phyloP scores from a whole-genome alignment of 2,329 filamentous ascomycete genomes.

The Atkinsonella texensis region DNA sequence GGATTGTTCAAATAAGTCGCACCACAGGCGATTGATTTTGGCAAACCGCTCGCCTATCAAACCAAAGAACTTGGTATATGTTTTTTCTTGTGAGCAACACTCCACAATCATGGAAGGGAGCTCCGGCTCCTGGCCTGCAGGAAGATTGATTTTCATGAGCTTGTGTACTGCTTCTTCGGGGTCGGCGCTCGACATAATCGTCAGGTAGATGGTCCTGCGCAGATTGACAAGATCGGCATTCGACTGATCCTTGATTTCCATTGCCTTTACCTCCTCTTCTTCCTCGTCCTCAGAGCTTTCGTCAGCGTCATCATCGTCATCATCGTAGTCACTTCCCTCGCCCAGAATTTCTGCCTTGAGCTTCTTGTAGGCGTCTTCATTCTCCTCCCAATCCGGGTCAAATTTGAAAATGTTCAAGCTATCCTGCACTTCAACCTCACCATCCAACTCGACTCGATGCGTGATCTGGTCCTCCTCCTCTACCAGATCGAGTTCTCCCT shows the following conservation, averaged over 20 bases:
- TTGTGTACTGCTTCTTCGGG: conserved; percentile 98
- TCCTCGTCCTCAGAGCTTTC: conserved; percentile 65
- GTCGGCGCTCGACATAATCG: conserved; percentile 91
- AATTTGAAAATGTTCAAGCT: conserved; percentile 92
- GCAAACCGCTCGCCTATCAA: conserved; percentile 89
- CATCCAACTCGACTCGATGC: conserved; percentile 71
- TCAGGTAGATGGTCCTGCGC: conserved; percentile 88
- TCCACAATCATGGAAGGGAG: conserved; percentile 95
- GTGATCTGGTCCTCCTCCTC: conserved; percentile 98
- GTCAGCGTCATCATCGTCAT: conserved; percentile 41
- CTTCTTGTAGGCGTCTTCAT: conserved; percentile 81
- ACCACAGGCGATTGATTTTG: conserved; percentile 92
- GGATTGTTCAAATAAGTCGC: conserved; percentile 77
- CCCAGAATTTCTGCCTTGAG: conserved; percentile 90
- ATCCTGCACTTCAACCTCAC: conserved; percentile 75
- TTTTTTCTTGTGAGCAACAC: conserved; percentile 91
- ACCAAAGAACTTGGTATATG: conserved; percentile 95
- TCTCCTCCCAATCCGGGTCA: conserved; percentile 77
- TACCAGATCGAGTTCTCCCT: conserved; percentile 86
- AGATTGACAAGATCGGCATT: conserved; percentile 93
- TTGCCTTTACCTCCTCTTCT: conserved; percentile 63
- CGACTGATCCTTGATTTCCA: conserved; percentile 96
- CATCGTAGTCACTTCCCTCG: conserved; percentile 77
- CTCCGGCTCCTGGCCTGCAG: conserved; percentile 75
- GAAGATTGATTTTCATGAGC: conserved; percentile 85